Evolutionary conservation across 148 eudicot genomes (phyloP).

Genomic region (Tetragonia tetragonoides): DNA sequence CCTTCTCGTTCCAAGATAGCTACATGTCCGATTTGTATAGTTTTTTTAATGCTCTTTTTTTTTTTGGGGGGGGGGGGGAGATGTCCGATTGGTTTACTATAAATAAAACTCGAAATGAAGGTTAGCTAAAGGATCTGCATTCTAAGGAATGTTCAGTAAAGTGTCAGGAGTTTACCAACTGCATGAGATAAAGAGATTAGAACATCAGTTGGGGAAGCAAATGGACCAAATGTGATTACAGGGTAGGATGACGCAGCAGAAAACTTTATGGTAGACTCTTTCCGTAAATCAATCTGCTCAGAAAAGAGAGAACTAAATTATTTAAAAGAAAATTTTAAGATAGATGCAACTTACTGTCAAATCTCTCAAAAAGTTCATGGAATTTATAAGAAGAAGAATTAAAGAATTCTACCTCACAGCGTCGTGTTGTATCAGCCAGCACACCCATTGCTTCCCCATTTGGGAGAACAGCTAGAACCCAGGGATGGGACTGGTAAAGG

Average conservation of each 20-base stretch:
- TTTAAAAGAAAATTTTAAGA: background rate
- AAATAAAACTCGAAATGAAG: background rate
- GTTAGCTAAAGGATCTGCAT: background rate
- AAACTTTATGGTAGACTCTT: conserved; percentile 63
- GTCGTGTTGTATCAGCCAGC: conserved; percentile 91
- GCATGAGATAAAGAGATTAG: conserved; percentile 75
- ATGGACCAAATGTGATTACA: conserved; percentile 87
- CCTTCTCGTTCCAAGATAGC: background rate
- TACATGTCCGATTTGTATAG: background rate
- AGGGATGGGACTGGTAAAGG: conserved; percentile 94
- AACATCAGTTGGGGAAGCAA: conserved; percentile 78
- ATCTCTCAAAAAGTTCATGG: background rate
- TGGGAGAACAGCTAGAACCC: conserved; percentile 90
- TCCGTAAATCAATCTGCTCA: conserved; percentile 80
- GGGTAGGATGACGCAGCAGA: conserved; percentile 60
- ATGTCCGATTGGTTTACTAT: background rate
- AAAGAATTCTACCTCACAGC: conserved; percentile 68
- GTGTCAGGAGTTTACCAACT: conserved; percentile 51
- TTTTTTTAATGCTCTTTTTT: no score
- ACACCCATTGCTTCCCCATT: conserved; percentile 83
- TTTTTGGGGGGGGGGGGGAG: no score
- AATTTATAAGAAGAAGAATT: background rate
- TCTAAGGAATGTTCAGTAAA: conserved; percentile 7
- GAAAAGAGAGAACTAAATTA: conserved; percentile 4
- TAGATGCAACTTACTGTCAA: background rate